These are phyloP conservation scores for Nicotiana obtusifolia DNA, from an alignment of 257 asterid species.

Conservation along the genomic window DNA sequence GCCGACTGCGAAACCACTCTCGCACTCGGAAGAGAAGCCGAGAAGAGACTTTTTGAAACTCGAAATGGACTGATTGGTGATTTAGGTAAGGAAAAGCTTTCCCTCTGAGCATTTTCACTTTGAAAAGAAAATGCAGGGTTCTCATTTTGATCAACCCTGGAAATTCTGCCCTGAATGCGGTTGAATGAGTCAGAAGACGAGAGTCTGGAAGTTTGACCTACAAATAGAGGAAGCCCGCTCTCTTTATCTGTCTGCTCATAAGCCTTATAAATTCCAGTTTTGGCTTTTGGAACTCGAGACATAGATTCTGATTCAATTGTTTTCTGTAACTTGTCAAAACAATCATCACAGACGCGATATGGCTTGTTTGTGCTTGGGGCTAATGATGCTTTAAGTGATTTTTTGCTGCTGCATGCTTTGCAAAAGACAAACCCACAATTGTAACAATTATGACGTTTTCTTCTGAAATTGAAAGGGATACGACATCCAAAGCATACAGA, in stretches of 20 bases:
- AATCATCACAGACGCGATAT: conserved; percentile 93
- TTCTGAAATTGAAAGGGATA: conserved; percentile 59
- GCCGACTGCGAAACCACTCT: conserved; percentile 45
- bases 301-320: conserved; percentile 25
- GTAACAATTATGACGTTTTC: conserved; percentile 89
- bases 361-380: conserved; percentile 74
- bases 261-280: conserved; percentile 32
- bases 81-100: conserved; percentile 41
- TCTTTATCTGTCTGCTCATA: conserved; percentile 39
- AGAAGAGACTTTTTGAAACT: conserved; percentile 30
- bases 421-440: conserved; percentile 91
- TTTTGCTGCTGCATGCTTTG: conserved; percentile 60
- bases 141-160: conserved; percentile 31
- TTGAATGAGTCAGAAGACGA: conserved; percentile 61
- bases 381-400: conserved; percentile 67
- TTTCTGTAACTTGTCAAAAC: conserved; percentile 63
- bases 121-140: conserved; percentile 34
- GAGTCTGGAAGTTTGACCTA: conserved; percentile 39
- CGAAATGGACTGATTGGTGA: conserved; percentile 43
- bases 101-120: conserved; percentile 39
- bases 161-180: conserved; percentile 31
- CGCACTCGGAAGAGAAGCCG: conserved; percentile 42
- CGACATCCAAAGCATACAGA: conserved; percentile 73
- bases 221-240: conserved; percentile 25
- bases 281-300: conserved; percentile 31